A percentile compares a stretch with the other conserved stretches of the same genome.
These are phyloP conservation scores for Aspergillus ochraceoroseus DNA, from an alignment of 2,329 filamentous ascomycete species.

Conservation along the genomic window DNA sequence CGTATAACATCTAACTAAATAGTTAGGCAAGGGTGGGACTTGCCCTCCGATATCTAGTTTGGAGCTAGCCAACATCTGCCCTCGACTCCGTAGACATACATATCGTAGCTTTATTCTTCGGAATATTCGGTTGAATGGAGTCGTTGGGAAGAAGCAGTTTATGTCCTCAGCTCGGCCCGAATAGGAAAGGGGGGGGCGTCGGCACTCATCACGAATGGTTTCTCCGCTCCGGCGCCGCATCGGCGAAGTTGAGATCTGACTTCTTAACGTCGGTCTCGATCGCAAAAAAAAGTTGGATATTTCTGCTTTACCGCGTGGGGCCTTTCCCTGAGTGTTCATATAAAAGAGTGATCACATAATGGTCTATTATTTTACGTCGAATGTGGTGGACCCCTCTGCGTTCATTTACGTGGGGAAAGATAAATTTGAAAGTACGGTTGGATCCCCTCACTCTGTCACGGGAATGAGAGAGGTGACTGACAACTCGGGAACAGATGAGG, in stretches of 20 bases:
- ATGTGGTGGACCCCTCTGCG: constrained; percentile 71
- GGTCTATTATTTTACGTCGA: constrained; percentile 96
- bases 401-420: constrained; percentile 97
- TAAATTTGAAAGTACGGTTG: constrained; percentile 85
- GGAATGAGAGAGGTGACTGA: constrained; percentile 17
- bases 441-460: background rate
- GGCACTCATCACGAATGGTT: constrained; percentile 1
- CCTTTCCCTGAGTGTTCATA: background rate
- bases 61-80: too few relatives aligned
- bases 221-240: constrained; percentile 9
- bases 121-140: too few relatives aligned
- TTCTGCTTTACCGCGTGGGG: background rate
- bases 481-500: constrained; percentile 66
- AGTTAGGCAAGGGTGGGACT: too few relatives aligned
- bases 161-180: background rate
- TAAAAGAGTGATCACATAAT: constrained; percentile 37
- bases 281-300: background rate
- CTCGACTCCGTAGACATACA: too few relatives aligned
- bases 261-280: background rate
- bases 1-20: too few relatives aligned
- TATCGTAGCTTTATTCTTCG: too few relatives aligned
- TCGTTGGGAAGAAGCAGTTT: too few relatives aligned
- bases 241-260: too few relatives aligned
- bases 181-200: constrained; percentile 3
- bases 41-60: too few relatives aligned